phyloP scores from a whole-genome alignment of 345 rosid species.

The Eucalyptus globulus region DNA sequence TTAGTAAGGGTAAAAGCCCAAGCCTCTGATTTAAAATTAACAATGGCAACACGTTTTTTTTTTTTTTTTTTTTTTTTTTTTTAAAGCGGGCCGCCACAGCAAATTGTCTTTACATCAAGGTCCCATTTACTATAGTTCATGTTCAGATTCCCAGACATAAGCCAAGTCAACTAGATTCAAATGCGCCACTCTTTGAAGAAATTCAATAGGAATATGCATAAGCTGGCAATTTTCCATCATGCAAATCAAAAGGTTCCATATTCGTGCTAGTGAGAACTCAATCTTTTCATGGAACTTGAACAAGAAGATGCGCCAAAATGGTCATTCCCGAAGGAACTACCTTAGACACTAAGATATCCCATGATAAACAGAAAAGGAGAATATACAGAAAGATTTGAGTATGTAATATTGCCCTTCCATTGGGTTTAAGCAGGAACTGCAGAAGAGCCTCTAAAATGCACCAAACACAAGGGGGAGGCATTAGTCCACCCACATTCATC shows the following conservation, averaged over 20 bases:
- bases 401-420: neutral
- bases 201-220: neutral
- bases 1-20: neutral
- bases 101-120: neutral
- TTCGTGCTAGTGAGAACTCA: neutral
- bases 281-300: neutral
- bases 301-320: neutral
- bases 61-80: neutral
- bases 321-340: neutral
- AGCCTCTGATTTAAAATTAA: neutral
- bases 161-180: neutral
- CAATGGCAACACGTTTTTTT: neutral
- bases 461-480: neutral
- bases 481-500: neutral
- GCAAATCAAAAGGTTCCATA: neutral
- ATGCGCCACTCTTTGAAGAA: neutral
- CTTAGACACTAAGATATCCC: neutral
- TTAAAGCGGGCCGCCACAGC: neutral
- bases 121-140: neutral
- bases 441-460: neutral
- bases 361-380: neutral
- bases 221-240: neutral
- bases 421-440: neutral
- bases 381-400: neutral
- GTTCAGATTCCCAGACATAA: neutral